Base-by-base conservation (phyloP, 805 yeast genomes). In the Saccharomycopsis synnaedendra region DNA sequence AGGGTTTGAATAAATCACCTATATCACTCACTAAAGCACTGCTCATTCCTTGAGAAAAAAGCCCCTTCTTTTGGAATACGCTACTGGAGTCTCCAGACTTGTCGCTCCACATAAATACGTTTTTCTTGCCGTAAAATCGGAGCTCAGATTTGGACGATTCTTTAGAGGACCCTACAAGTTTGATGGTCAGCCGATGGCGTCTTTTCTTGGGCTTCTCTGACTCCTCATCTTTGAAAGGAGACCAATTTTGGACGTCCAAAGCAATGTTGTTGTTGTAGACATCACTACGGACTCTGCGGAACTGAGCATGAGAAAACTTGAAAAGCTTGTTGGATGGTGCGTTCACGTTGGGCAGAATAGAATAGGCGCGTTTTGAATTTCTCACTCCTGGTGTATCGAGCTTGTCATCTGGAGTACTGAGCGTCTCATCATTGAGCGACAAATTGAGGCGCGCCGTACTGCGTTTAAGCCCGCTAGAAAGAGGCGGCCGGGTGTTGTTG, bases 381-480 rank as follows among this genome's bases (percentile, higher is more conserved):
- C 53, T 45, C 34, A 39, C 44, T 11, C 31, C 35, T 5, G 50
- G 50, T 6, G 10, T 10, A 8, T 42, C 43, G 28, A 9, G 7
- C 32, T 41, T 10, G 29, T 41, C 30, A 30, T n/a, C 43, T 9
- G 44, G 28, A 10, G 42, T 41, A n/a, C 9, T 5, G 29, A 33
- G 11, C 19, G 32, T 5, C 11, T 43, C 45, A 9, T 48, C 41
- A 34, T 42, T 49, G 28, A 49, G 36, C 10, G 53, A 49, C 5
- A 49, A 39, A 39, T 49, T 49, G 7, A 49, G 34, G 28, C 46
- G 47, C n/a, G 54, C 53, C 4, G 53, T 49, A 31, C 48, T 43
- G 35, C 53, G 31, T 38, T 49, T 49, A 11, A 49, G 45, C 5
- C 48, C 42, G 9, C 10, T 10, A 34, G n/a, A n/a, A 34, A 10